Evolutionary conservation across 768 basidiomycete species (phyloP).

Genomic region (Pleurotus citrinopileatus): DNA sequence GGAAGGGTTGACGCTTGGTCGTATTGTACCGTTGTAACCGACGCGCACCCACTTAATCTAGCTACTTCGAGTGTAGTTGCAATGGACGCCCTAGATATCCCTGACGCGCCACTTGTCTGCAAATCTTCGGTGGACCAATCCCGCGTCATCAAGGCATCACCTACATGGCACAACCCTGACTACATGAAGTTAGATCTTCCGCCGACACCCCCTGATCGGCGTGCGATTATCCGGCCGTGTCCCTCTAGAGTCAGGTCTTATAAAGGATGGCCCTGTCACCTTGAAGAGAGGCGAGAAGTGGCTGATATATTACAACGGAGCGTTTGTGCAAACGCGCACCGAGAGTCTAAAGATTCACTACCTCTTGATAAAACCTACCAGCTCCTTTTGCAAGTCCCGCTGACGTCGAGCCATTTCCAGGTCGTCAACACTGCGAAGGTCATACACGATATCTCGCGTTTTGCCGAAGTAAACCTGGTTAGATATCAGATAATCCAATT

Average conservation of each 20-base stretch:
- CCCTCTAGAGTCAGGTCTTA: too few relatives aligned
- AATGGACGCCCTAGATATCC: not conserved
- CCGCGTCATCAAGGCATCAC: not conserved
- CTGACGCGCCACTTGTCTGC: not conserved
- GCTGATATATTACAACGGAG: too few relatives aligned
- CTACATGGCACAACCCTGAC: not conserved
- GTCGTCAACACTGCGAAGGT: constrained; percentile 85
- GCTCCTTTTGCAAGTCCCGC: constrained; percentile 85
- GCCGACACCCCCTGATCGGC: not conserved
- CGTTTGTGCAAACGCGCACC: not conserved
- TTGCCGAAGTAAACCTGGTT: constrained; percentile 90
- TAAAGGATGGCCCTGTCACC: too few relatives aligned
- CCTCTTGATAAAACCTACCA: constrained; percentile 83
- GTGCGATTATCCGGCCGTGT: not conserved
- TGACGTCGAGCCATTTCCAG: constrained; percentile 79
- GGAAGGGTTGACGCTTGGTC: not conserved
- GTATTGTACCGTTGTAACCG: not conserved
- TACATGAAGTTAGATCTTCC: not conserved
- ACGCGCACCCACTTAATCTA: not conserved
- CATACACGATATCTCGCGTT: constrained; percentile 92
- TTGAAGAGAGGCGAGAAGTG: too few relatives aligned
- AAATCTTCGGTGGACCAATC: not conserved
- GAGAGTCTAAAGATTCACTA: constrained; percentile 19
- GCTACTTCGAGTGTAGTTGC: constrained; percentile 4
- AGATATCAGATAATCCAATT: not conserved